These are phyloP conservation scores for Tolypocladium sp. DNA, from an alignment of 2,329 filamentous ascomycete species.

Conservation along the genomic window DNA sequence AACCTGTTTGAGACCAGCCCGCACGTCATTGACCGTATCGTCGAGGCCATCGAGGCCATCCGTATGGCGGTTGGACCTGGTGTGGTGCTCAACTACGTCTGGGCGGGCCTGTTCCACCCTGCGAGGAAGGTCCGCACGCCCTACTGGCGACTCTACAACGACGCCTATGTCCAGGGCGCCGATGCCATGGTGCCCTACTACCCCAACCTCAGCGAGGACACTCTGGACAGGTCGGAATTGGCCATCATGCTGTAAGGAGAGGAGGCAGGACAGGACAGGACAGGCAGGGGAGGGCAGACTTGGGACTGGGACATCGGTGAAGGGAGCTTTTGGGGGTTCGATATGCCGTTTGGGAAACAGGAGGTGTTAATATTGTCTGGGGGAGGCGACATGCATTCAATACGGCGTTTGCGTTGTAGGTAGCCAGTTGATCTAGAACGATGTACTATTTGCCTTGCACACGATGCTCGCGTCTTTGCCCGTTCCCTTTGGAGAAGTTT, in stretches of 20 bases:
- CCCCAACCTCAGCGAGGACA: constrained; percentile 74
- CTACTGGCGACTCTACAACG: constrained; percentile 96
- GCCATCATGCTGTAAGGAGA: constrained; percentile 65
- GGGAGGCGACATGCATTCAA: not conserved
- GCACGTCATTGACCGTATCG: constrained; percentile 95
- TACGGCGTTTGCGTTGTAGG: not conserved
- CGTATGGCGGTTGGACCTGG: constrained; percentile 89
- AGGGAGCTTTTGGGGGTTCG: not conserved
- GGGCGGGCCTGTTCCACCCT: constrained; percentile 95
- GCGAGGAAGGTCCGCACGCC: constrained; percentile 88
- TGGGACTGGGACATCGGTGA: not conserved
- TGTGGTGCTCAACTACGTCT: constrained; percentile 93
- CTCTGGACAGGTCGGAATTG: constrained; percentile 69
- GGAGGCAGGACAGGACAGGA: not conserved
- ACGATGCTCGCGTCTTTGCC: not conserved
- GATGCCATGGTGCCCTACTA: constrained; percentile 97
- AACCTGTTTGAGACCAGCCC: constrained; percentile 97
- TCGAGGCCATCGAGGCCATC: constrained; percentile 95
- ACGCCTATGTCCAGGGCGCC: constrained; percentile 87
- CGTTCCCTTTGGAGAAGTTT: not conserved
- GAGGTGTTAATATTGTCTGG: not conserved
- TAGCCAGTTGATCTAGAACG: not conserved
- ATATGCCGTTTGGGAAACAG: not conserved
- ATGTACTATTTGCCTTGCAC: not conserved
- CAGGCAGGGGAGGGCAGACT: not conserved